A percentile compares a stretch with the other conserved stretches of the same genome.
Conservation (phyloP, 108 stramenopile species). For the Nannochloropsis granulata region DNA sequence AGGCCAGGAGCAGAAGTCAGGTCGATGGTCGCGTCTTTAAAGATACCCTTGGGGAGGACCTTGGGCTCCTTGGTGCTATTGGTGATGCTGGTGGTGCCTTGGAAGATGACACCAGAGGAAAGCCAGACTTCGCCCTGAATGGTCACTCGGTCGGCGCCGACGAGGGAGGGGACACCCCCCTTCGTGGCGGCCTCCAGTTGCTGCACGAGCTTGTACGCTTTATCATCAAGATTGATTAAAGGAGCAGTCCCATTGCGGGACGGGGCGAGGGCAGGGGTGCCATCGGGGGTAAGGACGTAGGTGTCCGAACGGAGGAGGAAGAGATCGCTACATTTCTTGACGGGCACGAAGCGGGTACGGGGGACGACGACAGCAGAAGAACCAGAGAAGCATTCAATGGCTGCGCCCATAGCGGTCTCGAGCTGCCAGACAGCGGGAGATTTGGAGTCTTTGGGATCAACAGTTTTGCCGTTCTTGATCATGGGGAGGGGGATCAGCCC, state of each 20-base stretch:
- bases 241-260: conserved; percentile 55
- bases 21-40: conserved; percentile 65
- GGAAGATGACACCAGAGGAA: conserved; percentile 60
- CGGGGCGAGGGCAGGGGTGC: conserved; percentile 74
- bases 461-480: conserved; percentile 95
- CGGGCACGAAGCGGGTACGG: conserved; percentile 94
- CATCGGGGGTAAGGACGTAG: conserved; percentile 63
- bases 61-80: conserved; percentile 82
- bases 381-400: conserved; percentile 91
- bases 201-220: conserved; percentile 88
- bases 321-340: conserved; percentile 97
- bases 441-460: conserved; percentile 88
- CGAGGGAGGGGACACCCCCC: conserved; percentile 74
- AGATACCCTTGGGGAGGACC: conserved; percentile 59
- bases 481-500: conserved; percentile 94
- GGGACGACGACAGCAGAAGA: conserved; percentile 54
- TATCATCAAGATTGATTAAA: conserved; percentile 68
- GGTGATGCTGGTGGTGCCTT: conserved; percentile 15
- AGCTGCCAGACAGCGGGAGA: conserved; percentile 84
- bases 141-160: conserved; percentile 66
- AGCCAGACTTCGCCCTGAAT: conserved; percentile 75
- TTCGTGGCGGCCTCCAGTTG: conserved; percentile 68
- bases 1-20: conserved; percentile 65
- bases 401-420: conserved; percentile 98
- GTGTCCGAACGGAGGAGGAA: conserved; percentile 89